These are phyloP conservation scores for Selenicereus undatus DNA, from an alignment of 148 eudicot genomes.

Conservation along the genomic window DNA sequence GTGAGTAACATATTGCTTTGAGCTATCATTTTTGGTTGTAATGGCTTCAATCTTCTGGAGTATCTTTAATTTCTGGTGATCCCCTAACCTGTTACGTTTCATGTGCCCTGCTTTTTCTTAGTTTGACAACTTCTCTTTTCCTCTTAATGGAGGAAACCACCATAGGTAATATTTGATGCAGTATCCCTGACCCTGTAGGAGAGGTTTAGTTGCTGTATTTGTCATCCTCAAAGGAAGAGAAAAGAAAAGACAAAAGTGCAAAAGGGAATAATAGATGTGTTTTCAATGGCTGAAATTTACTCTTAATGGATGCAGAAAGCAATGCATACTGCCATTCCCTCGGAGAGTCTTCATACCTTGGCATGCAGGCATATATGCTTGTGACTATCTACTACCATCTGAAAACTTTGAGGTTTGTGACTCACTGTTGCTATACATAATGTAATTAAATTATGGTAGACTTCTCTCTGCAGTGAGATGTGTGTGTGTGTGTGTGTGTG, in stretches of 20 bases:
- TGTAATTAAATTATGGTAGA: neutral
- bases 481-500: too few species aligned
- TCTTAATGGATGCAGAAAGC: constrained; percentile 41
- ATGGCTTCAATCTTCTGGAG: too few species aligned
- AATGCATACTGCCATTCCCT: constrained; percentile 62
- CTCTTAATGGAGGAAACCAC: too few species aligned
- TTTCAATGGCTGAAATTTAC: neutral
- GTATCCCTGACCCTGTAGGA: neutral
- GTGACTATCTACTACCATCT: constrained; percentile 73
- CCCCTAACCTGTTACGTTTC: too few species aligned
- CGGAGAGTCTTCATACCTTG: constrained; percentile 90
- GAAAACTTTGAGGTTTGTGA: constrained; percentile 81
- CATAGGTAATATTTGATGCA: neutral
- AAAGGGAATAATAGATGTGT: neutral
- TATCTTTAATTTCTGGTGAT: too few species aligned
- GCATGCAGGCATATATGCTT: constrained; percentile 63
- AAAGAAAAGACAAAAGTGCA: neutral
- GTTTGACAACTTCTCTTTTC: too few species aligned
- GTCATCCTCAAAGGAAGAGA: neutral
- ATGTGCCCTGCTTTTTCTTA: too few species aligned
- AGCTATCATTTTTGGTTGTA: too few species aligned
- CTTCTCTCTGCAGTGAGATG: neutral
- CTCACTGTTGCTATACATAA: neutral
- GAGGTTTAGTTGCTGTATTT: neutral
- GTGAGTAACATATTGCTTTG: too few species aligned